Base-by-base conservation (phyloP, 2,329 filamentous ascomycete genomes). In the Fusarium tuaranense region DNA sequence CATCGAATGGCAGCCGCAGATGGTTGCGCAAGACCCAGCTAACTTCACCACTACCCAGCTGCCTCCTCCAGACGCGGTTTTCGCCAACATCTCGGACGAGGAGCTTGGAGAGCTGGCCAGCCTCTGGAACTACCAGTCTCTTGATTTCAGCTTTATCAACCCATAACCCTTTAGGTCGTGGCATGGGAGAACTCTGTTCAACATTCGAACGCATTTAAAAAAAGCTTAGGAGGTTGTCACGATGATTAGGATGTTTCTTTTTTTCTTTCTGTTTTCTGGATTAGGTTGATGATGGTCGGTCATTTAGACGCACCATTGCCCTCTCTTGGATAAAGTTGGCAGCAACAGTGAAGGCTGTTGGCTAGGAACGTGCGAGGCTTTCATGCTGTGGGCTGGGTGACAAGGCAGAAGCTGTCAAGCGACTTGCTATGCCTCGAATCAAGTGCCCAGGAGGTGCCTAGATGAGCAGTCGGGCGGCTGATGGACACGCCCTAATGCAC, bases 61-160 rank as follows among this genome's bases (percentile, higher is more conserved):
- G 61, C 36, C 55, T 59, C 7, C 67, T 44, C 61, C 72, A 63
- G 68, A 73, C 63, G n/a, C 66, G 60, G 55, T 70, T 7, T 81
- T 82, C 55, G 78, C 75, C 8, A 73, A 75, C 41, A 80, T 82
- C 25, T 79, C 80, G 4, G 79, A 81, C n/a, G 74, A 78, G 22
- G 80, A 82, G n/a, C 74, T 83, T 27, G 81, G 81, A 13, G 78
- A 82, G 8, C 60, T 83, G 64, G 80, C 81, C 5, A 74, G 70
- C 8, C 63, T 83, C 25, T 83, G 81, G 82, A 78, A 83, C 55
- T 82, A 82, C 44, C 78, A 81, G 67, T 80, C 78, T 25, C 70
- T 83, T 51, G 79, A 82, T 57, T 75, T 83, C 41, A 70, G 76
- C 57, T 82, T 83, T 22, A 76, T 81, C 22, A 58, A 70, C 58